phyloP scores from a whole-genome alignment of 2,329 filamentous ascomycete species.

The Pseudopithomyces chartarum region DNA sequence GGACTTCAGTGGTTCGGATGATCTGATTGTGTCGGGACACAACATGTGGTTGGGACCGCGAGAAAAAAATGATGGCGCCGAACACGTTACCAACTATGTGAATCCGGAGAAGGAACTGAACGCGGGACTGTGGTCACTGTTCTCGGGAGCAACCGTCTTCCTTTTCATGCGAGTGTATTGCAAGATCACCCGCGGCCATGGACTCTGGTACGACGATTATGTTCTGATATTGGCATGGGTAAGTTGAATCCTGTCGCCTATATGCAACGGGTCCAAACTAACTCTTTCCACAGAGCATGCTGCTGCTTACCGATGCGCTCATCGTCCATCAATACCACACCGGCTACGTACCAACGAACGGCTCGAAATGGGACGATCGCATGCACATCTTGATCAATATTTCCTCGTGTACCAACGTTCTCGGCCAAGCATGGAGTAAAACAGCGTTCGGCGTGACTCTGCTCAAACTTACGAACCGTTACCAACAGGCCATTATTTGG shows the following conservation, averaged over 20 bases:
- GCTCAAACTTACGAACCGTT: constrained; percentile 51
- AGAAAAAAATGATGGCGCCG: neutral
- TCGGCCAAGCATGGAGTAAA: constrained; percentile 45
- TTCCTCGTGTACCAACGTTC: constrained; percentile 45
- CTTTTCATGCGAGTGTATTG: constrained; percentile 44
- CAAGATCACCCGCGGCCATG: constrained; percentile 45
- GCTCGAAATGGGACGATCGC: constrained; percentile 54
- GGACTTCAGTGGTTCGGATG: neutral
- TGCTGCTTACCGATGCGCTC: constrained; percentile 53
- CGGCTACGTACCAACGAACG: constrained; percentile 49
- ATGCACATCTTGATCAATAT: constrained; percentile 60
- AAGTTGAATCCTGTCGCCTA: constrained; percentile 13
- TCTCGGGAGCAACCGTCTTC: constrained; percentile 43
- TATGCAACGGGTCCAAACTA: constrained; percentile 5
- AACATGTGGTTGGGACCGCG: constrained; percentile 8
- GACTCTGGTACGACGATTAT: constrained; percentile 49
- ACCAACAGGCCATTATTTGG: constrained; percentile 53
- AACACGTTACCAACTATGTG: constrained; percentile 29
- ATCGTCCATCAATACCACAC: constrained; percentile 56
- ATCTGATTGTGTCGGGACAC: neutral
- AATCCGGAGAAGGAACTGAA: constrained; percentile 44
- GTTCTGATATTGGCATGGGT: constrained; percentile 46
- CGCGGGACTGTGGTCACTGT: constrained; percentile 46
- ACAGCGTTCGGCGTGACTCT: constrained; percentile 48
- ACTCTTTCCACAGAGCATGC: constrained; percentile 41